Base-by-base conservation (phyloP, 768 basidiomycete genomes). In the Russula abietina region DNA sequence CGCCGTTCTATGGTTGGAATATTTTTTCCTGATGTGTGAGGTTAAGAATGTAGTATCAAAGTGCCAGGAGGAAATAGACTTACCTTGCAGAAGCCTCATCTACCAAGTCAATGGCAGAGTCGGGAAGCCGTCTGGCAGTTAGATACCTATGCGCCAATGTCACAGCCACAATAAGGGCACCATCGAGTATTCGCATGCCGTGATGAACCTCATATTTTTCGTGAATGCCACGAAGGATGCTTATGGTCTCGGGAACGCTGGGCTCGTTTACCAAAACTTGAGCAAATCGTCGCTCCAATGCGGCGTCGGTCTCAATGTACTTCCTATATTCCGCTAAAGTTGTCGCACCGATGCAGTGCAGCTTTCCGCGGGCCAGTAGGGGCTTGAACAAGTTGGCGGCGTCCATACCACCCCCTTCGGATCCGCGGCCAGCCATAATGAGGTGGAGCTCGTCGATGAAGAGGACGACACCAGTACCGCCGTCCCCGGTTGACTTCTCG, bases 381-480 rank as follows among this genome's bases (percentile, higher is more conserved):
- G 96, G 96, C 73, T 97, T 97, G 77, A 96, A 88, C 26, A 96
- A 76, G 73, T 93, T 95, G 10, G 84, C 89, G 0, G 93, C 95
- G 69, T 97, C 94, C 92, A 97, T 94, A 36, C 93, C 92, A 17
- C 88, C 88, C 33, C 91, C 89, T 71, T 88, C 86, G 2, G 83
- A 77, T 19, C 92, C 91, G 56, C 86, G 81, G 4, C 91, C 92
- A 2, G 91, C 87, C 91, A 97, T 93, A 75, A 98, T 88, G 46
- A 97, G 86, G 72, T 98, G 94, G 28, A 93, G 73, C 72, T 98
- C 96, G 69, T 99, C 95, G 67, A 98, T 85, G 80, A 98, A 98
- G 41, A 99, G 83, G 65, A 98, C 91, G 69, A 98, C 82, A 19
- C 86, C 84, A 6, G 82, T 61, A 4, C 65, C 81, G 46, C 90